Percentiles rank a stretch among this genome's conserved stretches.
These are phyloP conservation scores for Panicum virgatum DNA, from an alignment of 202 grass and related monocot genomes.

Conservation along the genomic window DNA sequence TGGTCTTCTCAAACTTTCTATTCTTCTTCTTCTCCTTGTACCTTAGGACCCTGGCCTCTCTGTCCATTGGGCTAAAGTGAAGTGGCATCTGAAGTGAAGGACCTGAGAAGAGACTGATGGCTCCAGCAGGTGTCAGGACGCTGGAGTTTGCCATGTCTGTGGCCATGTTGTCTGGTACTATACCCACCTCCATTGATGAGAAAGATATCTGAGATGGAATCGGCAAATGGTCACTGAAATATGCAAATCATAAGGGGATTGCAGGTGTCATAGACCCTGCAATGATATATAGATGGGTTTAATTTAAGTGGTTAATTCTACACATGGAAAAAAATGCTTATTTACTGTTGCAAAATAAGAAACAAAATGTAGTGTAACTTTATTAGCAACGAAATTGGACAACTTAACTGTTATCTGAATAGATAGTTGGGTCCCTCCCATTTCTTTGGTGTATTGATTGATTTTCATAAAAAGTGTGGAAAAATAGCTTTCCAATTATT, in stretches of 20 bases:
- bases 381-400: not conserved
- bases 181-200: slow-evolving; percentile 64
- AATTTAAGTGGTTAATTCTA: slow-evolving; percentile 20
- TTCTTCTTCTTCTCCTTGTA: slow-evolving; percentile 89
- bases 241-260: slow-evolving; percentile 46
- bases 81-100: slow-evolving; percentile 46
- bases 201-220: slow-evolving; percentile 82
- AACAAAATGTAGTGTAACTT: not conserved
- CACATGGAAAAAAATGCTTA: not conserved
- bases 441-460: not conserved
- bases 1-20: slow-evolving; percentile 73
- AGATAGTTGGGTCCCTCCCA: not conserved
- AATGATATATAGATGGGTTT: slow-evolving; percentile 30
- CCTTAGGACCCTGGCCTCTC: slow-evolving; percentile 69
- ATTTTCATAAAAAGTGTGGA: not conserved
- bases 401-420: not conserved
- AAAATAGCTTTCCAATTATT: not conserved
- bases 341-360: not conserved
- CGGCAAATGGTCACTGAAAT: slow-evolving; percentile 54
- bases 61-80: slow-evolving; percentile 53
- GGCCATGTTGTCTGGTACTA: slow-evolving; percentile 59
- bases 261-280: slow-evolving; percentile 49
- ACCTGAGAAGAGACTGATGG: slow-evolving; percentile 36
- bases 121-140: slow-evolving; percentile 37
- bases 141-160: slow-evolving; percentile 49